These are phyloP conservation scores for Solioccasus polychromus DNA, from an alignment of 768 basidiomycete species.

Conservation along the genomic window DNA sequence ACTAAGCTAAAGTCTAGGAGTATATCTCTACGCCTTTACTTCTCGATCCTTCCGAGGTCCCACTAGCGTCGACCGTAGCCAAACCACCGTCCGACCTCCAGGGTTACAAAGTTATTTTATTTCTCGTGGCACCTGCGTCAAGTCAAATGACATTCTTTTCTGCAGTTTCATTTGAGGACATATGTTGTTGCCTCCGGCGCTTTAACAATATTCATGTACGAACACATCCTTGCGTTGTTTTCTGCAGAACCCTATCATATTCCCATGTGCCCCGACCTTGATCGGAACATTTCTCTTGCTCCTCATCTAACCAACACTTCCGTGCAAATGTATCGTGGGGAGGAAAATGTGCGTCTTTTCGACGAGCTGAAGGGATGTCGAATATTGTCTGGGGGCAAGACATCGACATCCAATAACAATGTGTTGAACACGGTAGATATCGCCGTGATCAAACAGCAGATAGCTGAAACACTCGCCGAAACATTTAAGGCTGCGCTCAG, in stretches of 20 bases:
- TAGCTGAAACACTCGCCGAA: slow-evolving; percentile 67
- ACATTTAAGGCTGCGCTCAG: slow-evolving; percentile 83
- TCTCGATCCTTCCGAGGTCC: slow-evolving; percentile 59
- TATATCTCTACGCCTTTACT: slow-evolving; percentile 79
- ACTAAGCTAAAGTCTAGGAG: slow-evolving; percentile 52
- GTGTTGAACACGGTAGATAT: slow-evolving; percentile 36
- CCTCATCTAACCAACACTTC: slow-evolving; percentile 93
- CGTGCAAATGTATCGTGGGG: slow-evolving; percentile 65
- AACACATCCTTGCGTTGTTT: slow-evolving; percentile 85
- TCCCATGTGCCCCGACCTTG: slow-evolving; percentile 38
- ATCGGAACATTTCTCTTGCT: slow-evolving; percentile 37
- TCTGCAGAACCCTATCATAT: slow-evolving; percentile 65
- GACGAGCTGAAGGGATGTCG: slow-evolving; percentile 73
- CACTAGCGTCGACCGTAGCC: slow-evolving; percentile 17
- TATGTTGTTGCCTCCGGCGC: slow-evolving; percentile 82
- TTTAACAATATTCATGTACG: slow-evolving; percentile 76
- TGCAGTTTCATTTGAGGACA: slow-evolving; percentile 89
- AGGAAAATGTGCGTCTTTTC: slow-evolving; percentile 72
- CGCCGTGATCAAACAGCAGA: slow-evolving; percentile 54
- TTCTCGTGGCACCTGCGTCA: background rate
- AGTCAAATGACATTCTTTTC: slow-evolving; percentile 10
- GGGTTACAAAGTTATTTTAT: slow-evolving; percentile 57
- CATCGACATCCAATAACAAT: slow-evolving; percentile 23
- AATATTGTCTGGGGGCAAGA: slow-evolving; percentile 38
- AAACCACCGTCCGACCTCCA: slow-evolving; percentile 25